Conservation (phyloP, 2,329 filamentous ascomycete species). For the Apiospora saccharicola region DNA sequence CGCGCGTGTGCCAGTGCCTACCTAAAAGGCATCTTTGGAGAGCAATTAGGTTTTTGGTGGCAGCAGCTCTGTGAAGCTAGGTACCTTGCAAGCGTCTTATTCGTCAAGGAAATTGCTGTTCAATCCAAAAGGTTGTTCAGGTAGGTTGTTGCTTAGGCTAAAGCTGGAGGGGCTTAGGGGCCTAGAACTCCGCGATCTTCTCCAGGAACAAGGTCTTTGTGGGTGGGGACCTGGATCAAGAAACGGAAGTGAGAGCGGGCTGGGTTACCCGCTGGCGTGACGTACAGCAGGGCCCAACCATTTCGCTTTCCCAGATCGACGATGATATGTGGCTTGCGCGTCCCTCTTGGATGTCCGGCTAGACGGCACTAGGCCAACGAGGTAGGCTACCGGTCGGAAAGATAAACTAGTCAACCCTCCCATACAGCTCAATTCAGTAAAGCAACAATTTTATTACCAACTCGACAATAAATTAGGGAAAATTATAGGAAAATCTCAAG, state of each 20-base stretch:
- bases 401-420: too few relatives aligned
- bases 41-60: not conserved
- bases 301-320: not conserved
- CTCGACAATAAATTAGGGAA: too few relatives aligned
- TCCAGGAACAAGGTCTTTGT: not conserved
- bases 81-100: not conserved
- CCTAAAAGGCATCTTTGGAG: not conserved
- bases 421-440: too few relatives aligned
- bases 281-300: slow-evolving; percentile 17
- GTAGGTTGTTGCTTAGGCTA: not conserved
- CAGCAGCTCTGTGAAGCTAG: not conserved
- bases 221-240: not conserved
- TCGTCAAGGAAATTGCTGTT: not conserved
- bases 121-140: not conserved
- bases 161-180: not conserved
- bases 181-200: slow-evolving; percentile 18
- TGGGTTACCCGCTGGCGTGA: slow-evolving; percentile 10
- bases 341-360: not conserved
- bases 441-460: too few relatives aligned
- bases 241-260: not conserved
- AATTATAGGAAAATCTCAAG: too few relatives aligned
- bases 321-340: slow-evolving; percentile 21
- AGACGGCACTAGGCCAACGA: not conserved
- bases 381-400: too few relatives aligned
- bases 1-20: too few relatives aligned